Percentiles rank a stretch among this genome's conserved stretches.
These are phyloP conservation scores for Tolypocladium endophyticum DNA, from an alignment of 2,329 filamentous ascomycete species.

Conservation along the genomic window DNA sequence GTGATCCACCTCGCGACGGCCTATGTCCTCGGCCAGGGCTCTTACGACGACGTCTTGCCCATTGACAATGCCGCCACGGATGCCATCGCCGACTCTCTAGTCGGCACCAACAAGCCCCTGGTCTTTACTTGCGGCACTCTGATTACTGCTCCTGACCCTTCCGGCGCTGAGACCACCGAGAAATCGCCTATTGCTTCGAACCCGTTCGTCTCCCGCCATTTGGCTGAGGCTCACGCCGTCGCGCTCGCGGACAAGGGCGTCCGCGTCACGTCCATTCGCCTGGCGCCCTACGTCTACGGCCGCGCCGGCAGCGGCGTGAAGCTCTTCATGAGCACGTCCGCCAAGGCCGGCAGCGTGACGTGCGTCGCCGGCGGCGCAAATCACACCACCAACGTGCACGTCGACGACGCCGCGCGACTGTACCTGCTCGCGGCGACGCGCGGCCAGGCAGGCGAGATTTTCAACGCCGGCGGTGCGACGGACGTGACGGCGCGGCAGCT, in stretches of 20 bases:
- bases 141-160: constrained; percentile 9
- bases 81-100: constrained; percentile 22
- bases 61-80: constrained; percentile 24
- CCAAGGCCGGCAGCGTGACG: constrained; percentile 14
- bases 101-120: constrained; percentile 21
- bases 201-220: constrained; percentile 16
- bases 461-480: constrained; percentile 21
- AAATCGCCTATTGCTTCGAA: constrained; percentile 9
- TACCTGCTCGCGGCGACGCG: constrained; percentile 26
- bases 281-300: constrained; percentile 34
- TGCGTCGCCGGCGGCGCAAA: constrained; percentile 19
- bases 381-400: constrained; percentile 22
- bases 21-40: constrained; percentile 2
- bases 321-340: constrained; percentile 20
- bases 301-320: constrained; percentile 24
- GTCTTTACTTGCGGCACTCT: constrained; percentile 23
- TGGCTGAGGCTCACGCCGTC: constrained; percentile 16
- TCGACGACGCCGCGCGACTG: constrained; percentile 30
- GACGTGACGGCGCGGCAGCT: constrained; percentile 19
- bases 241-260: constrained; percentile 18
- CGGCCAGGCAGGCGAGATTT: constrained; percentile 19
- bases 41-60: constrained; percentile 9
- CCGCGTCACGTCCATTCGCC: constrained; percentile 22
- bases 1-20: constrained; percentile 31
- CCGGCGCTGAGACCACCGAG: constrained; percentile 18